Evolutionary conservation across 2,329 filamentous ascomycete genomes (phyloP), one percentile per base, ranked within the genome.

Genomic region (Triangularia setosa): DNA sequence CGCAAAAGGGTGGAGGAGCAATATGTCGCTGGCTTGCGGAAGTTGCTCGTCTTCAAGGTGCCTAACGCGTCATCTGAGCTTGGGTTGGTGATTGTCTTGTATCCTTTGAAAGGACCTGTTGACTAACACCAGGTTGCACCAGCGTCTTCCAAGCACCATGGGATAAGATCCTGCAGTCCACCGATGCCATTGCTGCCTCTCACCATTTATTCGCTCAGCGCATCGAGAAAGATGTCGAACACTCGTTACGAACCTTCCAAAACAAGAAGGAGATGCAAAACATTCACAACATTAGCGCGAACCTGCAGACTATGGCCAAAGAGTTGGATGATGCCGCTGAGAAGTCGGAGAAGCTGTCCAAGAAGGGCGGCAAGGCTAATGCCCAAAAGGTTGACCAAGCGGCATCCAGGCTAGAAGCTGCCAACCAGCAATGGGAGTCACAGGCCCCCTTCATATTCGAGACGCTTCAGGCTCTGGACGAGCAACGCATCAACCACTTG

Each of bases 391-490:
- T 95, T 44, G 90, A 93, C 53, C 84, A 84, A 67, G 93, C 92
- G 12, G 83, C 86, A 11, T 81, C 86, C 18, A 89, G 88, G 68
- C 85, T 96, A 53, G 91, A 96, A 68, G 87, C 87, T 65, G 90
- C 92, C n/a, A 86, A 83, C 54, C 85, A 89, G 69, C 90, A 96
- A 74, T 99, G 95, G 95, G 89, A 97, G 63, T 93, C 92, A 0
- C 93, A 97, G 76, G 92, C 95, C 14, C 95, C 95, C 1, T 98
- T 92, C 77, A 90, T 97, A 66, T 97, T 96, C 73, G 95, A 99
- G 78, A 90, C 89, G 66, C 85, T 99, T 25, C 95, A 99, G 75
- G 90, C 91, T 5, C 81, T 96, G 30, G 95, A 99, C 74, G 95
- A 99, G 79, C 89, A 86, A 71, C 87, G 95, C 63, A 81, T 96